Base-by-base conservation (phyloP, 495 filamentous ascomycete genomes). In the Neurospora tetraspora region DNA sequence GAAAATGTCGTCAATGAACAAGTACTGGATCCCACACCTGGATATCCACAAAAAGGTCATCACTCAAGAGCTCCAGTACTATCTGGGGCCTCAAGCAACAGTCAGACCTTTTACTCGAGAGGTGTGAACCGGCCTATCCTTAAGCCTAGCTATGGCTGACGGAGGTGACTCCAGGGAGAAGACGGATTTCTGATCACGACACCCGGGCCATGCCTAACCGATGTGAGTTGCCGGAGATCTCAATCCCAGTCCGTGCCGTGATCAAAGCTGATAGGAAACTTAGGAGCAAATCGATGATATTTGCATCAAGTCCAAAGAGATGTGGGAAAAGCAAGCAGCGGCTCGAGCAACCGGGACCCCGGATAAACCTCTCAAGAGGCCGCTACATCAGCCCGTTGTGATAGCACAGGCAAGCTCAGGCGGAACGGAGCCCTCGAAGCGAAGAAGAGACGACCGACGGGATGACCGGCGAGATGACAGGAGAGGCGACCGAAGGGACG, bases 241-340 rank as follows among this genome's bases (percentile, higher is more conserved):
- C 23, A 16, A 27, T 34, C 7, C 14, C 53, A 65, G 27, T 36
- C 31, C 27, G 5, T 65, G 8, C 3, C 27, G 14, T 16, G 12
- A 31, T 18, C 23, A 65, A 36, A 8, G 23, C 27, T 82, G 77
- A 84, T 79, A 74, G 45, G 71, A 73, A 27, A 65, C 36, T 23
- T 75, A 88, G 86, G 85, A 87, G 79, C 86, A 88, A 77, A 88
- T 88, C 59, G 85, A 88, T 72, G 86, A 88, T 76, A 87, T 88
- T 36, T 88, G 86, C 77, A 70, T 82, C 45, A 87, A 87, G 79
- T 87, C 85, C 18, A 86, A 82, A 71, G 83, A 87, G 70, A 82
- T 86, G 78, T 87, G 85, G 85, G 85, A 87, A 75, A 84, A 79
- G 75, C 84, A 87, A 80, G 86, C 86, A n/a, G 86, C 85, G 18